These are phyloP conservation scores for Karstenula rhodostoma DNA, from an alignment of 2,329 filamentous ascomycete species.

Conservation along the genomic window DNA sequence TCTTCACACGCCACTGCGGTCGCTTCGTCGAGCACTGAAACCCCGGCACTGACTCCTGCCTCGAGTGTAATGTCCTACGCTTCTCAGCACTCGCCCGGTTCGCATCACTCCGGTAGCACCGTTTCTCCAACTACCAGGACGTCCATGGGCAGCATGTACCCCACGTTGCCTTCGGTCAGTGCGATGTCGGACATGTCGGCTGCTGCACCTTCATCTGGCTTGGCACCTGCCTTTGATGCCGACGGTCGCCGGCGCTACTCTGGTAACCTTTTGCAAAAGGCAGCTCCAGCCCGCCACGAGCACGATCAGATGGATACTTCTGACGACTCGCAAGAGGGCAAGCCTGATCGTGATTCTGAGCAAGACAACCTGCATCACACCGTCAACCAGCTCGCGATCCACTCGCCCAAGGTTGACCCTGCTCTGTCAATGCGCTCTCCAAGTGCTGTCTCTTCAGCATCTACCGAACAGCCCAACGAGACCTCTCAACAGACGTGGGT, in stretches of 20 bases:
- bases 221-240: conserved; percentile 70
- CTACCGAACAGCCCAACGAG: conserved; percentile 44
- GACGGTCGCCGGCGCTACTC: conserved; percentile 69
- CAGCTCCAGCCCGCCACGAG: conserved; percentile 44
- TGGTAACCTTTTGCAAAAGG: conserved; percentile 65
- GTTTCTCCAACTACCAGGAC: conserved; percentile 71
- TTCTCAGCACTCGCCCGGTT: conserved; percentile 79
- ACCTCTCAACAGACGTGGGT: conserved; percentile 64
- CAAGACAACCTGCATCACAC: conserved; percentile 48
- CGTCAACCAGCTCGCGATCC: conserved; percentile 49
- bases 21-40: conserved; percentile 61
- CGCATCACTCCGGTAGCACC: conserved; percentile 66
- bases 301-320: conserved; percentile 53
- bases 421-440: conserved; percentile 49
- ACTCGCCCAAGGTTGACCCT: conserved; percentile 52
- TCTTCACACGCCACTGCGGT: conserved; percentile 63
- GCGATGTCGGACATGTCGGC: conserved; percentile 69
- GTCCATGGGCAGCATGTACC: conserved; percentile 71
- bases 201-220: conserved; percentile 71
- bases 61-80: conserved; percentile 79
- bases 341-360: conserved; percentile 44
- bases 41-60: conserved; percentile 78
- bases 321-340: conserved; percentile 44
- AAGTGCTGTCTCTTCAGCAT: conserved; percentile 46
- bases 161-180: conserved; percentile 74